These are phyloP conservation scores for Saturnispora ahearnii DNA, from an alignment of 805 yeast genomes.

Conservation along the genomic window DNA sequence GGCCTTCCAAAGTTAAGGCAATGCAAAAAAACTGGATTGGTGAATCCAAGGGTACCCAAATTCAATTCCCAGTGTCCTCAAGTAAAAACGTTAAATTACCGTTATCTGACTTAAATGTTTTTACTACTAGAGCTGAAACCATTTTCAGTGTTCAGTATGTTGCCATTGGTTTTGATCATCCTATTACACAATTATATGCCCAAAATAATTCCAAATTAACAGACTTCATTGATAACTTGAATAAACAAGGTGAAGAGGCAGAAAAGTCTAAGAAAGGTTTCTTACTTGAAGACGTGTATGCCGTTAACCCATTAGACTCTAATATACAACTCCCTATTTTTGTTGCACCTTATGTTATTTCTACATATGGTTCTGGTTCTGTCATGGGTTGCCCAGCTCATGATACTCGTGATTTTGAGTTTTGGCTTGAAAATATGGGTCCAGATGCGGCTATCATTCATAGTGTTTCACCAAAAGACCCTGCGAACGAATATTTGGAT, in stretches of 20 bases:
- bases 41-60: slow-evolving; percentile 68
- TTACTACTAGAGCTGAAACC: slow-evolving; percentile 90
- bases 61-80: slow-evolving; percentile 36
- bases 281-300: slow-evolving; percentile 34
- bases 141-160: slow-evolving; percentile 73
- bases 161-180: slow-evolving; percentile 70
- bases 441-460: slow-evolving; percentile 28
- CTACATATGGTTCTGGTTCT: slow-evolving; percentile 81
- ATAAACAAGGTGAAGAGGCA: slow-evolving; percentile 31
- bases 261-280: slow-evolving; percentile 50
- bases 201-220: slow-evolving; percentile 32
- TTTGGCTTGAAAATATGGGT: slow-evolving; percentile 64
- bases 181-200: slow-evolving; percentile 38
- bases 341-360: slow-evolving; percentile 85
- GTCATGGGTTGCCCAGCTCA: slow-evolving; percentile 99
- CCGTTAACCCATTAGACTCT: slow-evolving; percentile 51
- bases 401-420: slow-evolving; percentile 73
- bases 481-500: slow-evolving; percentile 5
- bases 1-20: slow-evolving; percentile 84
- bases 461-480: slow-evolving; percentile 36
- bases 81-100: slow-evolving; percentile 13
- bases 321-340: slow-evolving; percentile 55
- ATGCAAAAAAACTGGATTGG: slow-evolving; percentile 98
- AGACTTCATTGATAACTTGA: slow-evolving; percentile 35
- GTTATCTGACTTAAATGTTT: slow-evolving; percentile 37